These are phyloP conservation scores for Hypoxylon sp. DNA, from an alignment of 2,329 filamentous ascomycete genomes.

Conservation along the genomic window DNA sequence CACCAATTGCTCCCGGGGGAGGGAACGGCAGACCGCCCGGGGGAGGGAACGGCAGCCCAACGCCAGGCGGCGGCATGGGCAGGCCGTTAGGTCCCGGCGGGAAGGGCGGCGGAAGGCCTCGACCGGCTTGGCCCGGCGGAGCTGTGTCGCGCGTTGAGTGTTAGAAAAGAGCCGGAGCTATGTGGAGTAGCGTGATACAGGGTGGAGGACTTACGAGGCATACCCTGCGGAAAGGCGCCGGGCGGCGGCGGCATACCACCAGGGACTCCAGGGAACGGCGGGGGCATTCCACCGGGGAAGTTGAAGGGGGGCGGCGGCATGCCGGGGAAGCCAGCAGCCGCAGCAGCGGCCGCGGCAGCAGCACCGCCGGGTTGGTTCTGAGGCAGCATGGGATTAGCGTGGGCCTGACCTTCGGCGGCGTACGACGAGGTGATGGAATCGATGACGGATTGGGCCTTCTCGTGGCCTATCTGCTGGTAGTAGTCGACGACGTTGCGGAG, in stretches of 20 bases:
- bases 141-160: slow-evolving; percentile 51
- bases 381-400: slow-evolving; percentile 84
- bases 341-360: slow-evolving; percentile 39
- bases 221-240: slow-evolving; percentile 60
- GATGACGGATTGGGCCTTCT: slow-evolving; percentile 98
- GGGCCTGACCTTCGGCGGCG: slow-evolving; percentile 89
- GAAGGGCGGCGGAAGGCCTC: slow-evolving; percentile 60
- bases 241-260: slow-evolving; percentile 70
- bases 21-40: slow-evolving; percentile 52
- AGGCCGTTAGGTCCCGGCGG: slow-evolving; percentile 53
- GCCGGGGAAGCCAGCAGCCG: slow-evolving; percentile 52
- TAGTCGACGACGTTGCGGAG: slow-evolving; percentile 98
- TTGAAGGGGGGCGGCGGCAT: slow-evolving; percentile 65
- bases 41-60: slow-evolving; percentile 49
- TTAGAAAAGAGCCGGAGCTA: slow-evolving; percentile 35
- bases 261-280: slow-evolving; percentile 54
- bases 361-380: slow-evolving; percentile 71
- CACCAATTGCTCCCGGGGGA: slow-evolving; percentile 53
- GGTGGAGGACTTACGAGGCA: slow-evolving; percentile 64
- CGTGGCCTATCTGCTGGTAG: slow-evolving; percentile 98
- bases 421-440: slow-evolving; percentile 98
- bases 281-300: slow-evolving; percentile 67
- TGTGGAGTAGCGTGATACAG: not conserved
- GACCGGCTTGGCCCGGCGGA: slow-evolving; percentile 58
- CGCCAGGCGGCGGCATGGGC: slow-evolving; percentile 62